Conservation (phyloP, 2,329 filamentous ascomycete genomes). For the Arthrobotrys megalospora region DNA sequence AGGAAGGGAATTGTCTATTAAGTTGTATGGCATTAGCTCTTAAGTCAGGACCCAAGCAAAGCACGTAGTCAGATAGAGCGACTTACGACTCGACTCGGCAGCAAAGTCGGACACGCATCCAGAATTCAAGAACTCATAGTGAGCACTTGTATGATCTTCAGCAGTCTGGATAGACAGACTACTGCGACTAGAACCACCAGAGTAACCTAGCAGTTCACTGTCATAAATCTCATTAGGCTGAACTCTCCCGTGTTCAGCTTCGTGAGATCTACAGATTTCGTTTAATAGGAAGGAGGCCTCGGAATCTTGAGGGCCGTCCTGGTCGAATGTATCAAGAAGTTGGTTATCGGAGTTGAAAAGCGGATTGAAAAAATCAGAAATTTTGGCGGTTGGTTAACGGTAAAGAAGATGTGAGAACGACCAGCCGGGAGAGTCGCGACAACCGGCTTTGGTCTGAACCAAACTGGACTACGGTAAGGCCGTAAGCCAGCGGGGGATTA, state of each 20-base stretch:
- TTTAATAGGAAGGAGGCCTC: neutral
- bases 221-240: slow-evolving; percentile 30
- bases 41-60: neutral
- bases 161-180: slow-evolving; percentile 20
- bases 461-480: neutral
- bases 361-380: neutral
- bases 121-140: slow-evolving; percentile 22
- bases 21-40: neutral
- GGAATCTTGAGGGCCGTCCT: neutral
- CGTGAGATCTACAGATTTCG: slow-evolving; percentile 37
- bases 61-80: neutral
- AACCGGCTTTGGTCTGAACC: neutral
- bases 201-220: slow-evolving; percentile 28
- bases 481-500: neutral
- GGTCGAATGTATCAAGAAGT: neutral
- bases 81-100: slow-evolving; percentile 50
- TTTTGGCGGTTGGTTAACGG: slow-evolving; percentile 12
- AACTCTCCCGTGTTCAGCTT: slow-evolving; percentile 41
- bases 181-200: slow-evolving; percentile 51
- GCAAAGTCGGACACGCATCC: slow-evolving; percentile 27
- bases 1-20: neutral
- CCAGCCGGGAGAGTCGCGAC: slow-evolving; percentile 1
- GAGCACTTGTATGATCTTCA: slow-evolving; percentile 41
- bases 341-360: neutral
- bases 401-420: neutral